A percentile compares a stretch with the other conserved stretches of the same genome.
These are phyloP conservation scores for Austroboletus niveus DNA, from an alignment of 1,284 basidiomycete species.

Conservation along the genomic window DNA sequence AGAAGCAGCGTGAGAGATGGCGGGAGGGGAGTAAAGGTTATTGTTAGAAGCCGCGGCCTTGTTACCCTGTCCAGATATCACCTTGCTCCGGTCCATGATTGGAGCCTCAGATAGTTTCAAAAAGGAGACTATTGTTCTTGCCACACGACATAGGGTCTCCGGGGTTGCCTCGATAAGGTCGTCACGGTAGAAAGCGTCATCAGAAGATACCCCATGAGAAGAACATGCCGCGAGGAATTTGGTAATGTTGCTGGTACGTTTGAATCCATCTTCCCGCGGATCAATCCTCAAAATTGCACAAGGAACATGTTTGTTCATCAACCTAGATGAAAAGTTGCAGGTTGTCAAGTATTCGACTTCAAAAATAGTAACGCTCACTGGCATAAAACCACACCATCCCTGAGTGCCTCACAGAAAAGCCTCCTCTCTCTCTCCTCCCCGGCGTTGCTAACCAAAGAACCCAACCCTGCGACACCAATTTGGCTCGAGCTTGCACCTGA, in stretches of 20 bases:
- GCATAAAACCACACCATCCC: constrained; percentile 85
- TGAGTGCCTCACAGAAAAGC: constrained; percentile 69
- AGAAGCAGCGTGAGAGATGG: constrained; percentile 43
- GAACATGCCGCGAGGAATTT: constrained; percentile 73
- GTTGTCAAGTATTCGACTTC: not conserved
- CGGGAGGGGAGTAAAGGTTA: constrained; percentile 35
- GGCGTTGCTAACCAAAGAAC: constrained; percentile 41
- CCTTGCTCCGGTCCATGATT: constrained; percentile 40
- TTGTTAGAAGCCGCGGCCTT: constrained; percentile 18
- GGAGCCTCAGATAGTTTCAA: constrained; percentile 59
- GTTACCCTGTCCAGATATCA: constrained; percentile 41
- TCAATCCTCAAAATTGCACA: constrained; percentile 63
- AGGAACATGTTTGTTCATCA: constrained; percentile 71
- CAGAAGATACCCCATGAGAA: constrained; percentile 56
- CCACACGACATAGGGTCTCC: constrained; percentile 64
- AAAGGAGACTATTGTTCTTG: constrained; percentile 63
- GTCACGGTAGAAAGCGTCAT: constrained; percentile 66
- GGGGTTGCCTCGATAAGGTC: constrained; percentile 62
- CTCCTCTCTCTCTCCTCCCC: constrained; percentile 74
- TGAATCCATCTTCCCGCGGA: constrained; percentile 63
- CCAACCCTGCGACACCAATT: constrained; percentile 34
- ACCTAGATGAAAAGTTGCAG: constrained; percentile 37
- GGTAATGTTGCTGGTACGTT: constrained; percentile 64
- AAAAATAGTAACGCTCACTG: constrained; percentile 53
- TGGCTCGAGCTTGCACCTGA: constrained; percentile 44